Base-by-base conservation (phyloP, 2,329 filamentous ascomycete species). In the Exophiala aquamarina region DNA sequence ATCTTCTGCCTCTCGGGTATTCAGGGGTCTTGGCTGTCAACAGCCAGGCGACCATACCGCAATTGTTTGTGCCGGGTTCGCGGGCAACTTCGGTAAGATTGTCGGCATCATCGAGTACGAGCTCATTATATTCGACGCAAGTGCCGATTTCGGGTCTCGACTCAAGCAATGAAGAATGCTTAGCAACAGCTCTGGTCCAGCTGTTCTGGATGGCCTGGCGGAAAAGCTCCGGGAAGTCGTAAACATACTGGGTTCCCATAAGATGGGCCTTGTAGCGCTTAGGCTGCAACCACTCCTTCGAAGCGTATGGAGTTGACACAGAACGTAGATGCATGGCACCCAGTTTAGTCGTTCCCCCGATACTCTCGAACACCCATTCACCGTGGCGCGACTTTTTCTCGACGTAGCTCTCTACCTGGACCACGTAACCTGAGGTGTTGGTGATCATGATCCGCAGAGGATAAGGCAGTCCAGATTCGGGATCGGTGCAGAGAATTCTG, bases 161-260 rank as follows among this genome's bases (percentile, higher is more conserved):
- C 33, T 89, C 82, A 40, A 82, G 82, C 51, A 96, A 74, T 15
- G 78, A 75, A 9, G 89, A 78, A 62, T 92, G 84, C 66, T 84
- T 84, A 67, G 84, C 82, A 56, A 87, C 78, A 47, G 84, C 83
- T 68, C 85, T 84, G 64, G 76, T 73, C 93, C 93, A 98, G 71
- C 82, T 87, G 78, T 96, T 96, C 75, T 96, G 90, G 66, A 95
- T 89, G 35, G 93, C 90, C 72, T 97, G 93, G 65, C 93, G 84
- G 87, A 98, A 98, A 39, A 98, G 84, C 78, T 98, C 93, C 21
- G 93, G 93, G 86, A 98, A 98, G 71, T 98, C 93, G 69, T 98
- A 98, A 44, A 97, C 93, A 67, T 96, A 98, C 72, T 98, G 93
- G 20, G 93, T 98, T 56, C 93, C 93, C 91, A 98, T 96, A 54